Base-by-base conservation (phyloP, 75 land plant genomes). In the Pinus taeda region DNA sequence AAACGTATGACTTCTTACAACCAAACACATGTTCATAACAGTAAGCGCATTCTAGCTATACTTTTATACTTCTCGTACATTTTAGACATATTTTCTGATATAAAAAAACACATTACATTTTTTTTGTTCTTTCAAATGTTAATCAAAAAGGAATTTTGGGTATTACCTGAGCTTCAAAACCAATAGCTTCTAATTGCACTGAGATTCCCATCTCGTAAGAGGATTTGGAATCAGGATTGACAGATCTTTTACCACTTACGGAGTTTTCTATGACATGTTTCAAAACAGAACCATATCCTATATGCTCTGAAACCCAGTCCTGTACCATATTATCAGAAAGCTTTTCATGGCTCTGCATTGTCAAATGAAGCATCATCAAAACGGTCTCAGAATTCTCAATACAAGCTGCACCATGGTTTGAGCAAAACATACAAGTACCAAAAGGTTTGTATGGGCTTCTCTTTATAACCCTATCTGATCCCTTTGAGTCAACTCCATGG, bases 401-500 rank as follows among this genome's bases (percentile, higher is more conserved):
- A 39, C 71, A 33, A 61, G 63, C 75, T 29, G 74, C 78, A 4
- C 36, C 78, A 3, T 29, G 0, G 6, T 2, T 57, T 49, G 33
- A 26, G 9, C 64, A 37, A 20, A 37, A 64, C 42, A 76, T 60
- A 33, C 24, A 76, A 64, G 37, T 12, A 3, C 78, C 78, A 76
- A 76, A 64, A 14, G 64, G 64, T 24, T 24, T 61, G 14, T 61
- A 61, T 3, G 64, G 75, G 66, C 30, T 15, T 45, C 49, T 45
- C 49, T 6, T 5, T 6, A 6, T 45, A 2, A 65, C 72, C 1
- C 77, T 57, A 37, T 87, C 78, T 71, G 74, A 81, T 37, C 79
- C 85, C 71, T 79, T 63, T 36, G 56, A 59, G 6, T 30, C 5
- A 33, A 55, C 79, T n/a, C 87, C 79, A 14, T 0, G 12, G 3